Base-by-base conservation (phyloP, 2,329 filamentous ascomycete species). In the Ophiostoma quercus region DNA sequence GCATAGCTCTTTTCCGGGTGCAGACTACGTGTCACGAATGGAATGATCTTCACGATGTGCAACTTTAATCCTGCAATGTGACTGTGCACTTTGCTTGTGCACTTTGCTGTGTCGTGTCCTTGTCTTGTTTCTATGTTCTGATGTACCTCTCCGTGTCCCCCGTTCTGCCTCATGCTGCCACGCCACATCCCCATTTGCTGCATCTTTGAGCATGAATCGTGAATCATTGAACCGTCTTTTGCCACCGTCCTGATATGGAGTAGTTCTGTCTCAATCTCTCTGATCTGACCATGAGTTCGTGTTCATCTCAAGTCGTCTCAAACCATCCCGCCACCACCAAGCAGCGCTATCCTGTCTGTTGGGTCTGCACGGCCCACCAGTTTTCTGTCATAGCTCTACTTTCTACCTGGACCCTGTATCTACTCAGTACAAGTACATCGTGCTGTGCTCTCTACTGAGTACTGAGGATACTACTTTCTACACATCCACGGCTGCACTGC, bases 31-130 rank as follows among this genome's bases (percentile, higher is more conserved):
- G 51, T 57, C 51, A 67, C 25, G 66, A 67, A 67, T 67, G 67
- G 39, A 67, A 69, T 54, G 68, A 67, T 32, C 60, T 47, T 60
- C 51, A 32, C 67, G 19, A 41, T 68, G 67, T 68, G 57, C 57
- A 65, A 29, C 60, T 65, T 29, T 69, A 32, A 69, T 54, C 37
- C 66, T 60, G 62, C 43, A 37, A 41, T 47, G 39, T 25, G 43
- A 43, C 67, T 57, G 43, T 57, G 22, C 51, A 57, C 22, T 22
- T 14, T 47, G 34, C 34, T 34, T 34, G 34, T 34, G 43, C 22
- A 57, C 22, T 57, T 54, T 54, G 5, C 47, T 11, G 19, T 22
- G 22, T 25, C 22, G n/a, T 25, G 19, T 25, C 5, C 8, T 25
- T 57, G 51, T 57, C 16, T 43, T 43, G 41, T 43, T 22, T 57